Base-by-base conservation (phyloP, 306 rosid genomes). In the Cyamopsis tetragonoloba region DNA sequence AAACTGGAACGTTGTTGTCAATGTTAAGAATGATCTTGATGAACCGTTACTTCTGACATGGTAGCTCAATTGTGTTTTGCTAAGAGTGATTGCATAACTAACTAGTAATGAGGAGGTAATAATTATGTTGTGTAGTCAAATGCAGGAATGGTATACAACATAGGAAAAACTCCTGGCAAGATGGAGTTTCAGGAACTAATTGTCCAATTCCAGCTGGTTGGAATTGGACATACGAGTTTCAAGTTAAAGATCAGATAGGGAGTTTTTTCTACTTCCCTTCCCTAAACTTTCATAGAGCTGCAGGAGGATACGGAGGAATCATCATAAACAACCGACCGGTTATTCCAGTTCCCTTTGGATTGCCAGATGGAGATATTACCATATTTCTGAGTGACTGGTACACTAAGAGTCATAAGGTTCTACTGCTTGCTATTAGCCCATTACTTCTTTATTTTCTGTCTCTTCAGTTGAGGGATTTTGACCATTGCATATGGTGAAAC, bases 131-230 rank as follows among this genome's bases (percentile, higher is more conserved):
- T 49, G 41, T 74, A 76, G 74, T 76, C 53, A 56, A 76, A 77
- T 86, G 86, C 83, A 93, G 98, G 96, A 37, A 88, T 53, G 97
- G 97, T 8, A 70, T 93, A 67, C 90, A 93, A 53, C 87, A 89
- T 19, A 82, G 98, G 82, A 93, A 86, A 78, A 80, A 89, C 78
- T 86, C 97, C 1, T 93, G 96, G 96, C 98, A 89, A 72, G 97
- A 93, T 65, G 98, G 98, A 38, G 97, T 93, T 43, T 83, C 80
- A 24, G 96, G 96, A 79, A 93, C 98, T 7, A 93, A 86, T 61
- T 93, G 98, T 82, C 97, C 98, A n/a, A 88, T 93, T 69, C 98
- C 91, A n/a, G 81, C 95, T 4, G 97, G 98, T 60, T 89, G 95
- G 96, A 93, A 93, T 61, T 93, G 95, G 96, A 93, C 97, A 14